These are phyloP conservation scores for Aspergillus conjunctus DNA, from an alignment of 495 filamentous ascomycete genomes.

Conservation along the genomic window DNA sequence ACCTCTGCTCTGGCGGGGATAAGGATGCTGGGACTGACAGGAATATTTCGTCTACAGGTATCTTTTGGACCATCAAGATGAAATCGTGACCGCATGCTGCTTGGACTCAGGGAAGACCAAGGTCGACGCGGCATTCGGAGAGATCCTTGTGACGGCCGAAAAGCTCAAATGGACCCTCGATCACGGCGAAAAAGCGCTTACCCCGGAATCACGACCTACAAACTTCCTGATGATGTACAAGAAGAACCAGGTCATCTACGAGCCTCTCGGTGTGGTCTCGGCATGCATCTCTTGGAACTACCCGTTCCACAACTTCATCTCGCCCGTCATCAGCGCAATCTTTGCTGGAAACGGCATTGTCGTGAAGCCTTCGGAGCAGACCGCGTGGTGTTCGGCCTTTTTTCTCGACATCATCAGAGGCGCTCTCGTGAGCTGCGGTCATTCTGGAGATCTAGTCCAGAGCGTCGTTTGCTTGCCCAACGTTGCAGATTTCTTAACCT, in stretches of 20 bases:
- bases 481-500: slow-evolving; percentile 79
- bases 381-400: slow-evolving; percentile 84
- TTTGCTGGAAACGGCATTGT: slow-evolving; percentile 93
- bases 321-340: slow-evolving; percentile 84
- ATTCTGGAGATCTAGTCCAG: slow-evolving; percentile 82
- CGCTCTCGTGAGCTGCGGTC: slow-evolving; percentile 80
- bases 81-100: slow-evolving; percentile 82
- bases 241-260: slow-evolving; percentile 85
- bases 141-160: slow-evolving; percentile 90
- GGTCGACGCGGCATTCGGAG: slow-evolving; percentile 88
- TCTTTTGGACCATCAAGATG: slow-evolving; percentile 86
- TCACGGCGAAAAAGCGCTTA: slow-evolving; percentile 84
- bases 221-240: slow-evolving; percentile 97
- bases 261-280: slow-evolving; percentile 89
- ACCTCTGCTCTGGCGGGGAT: background rate
- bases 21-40: slow-evolving; percentile 4
- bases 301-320: slow-evolving; percentile 92
- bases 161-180: slow-evolving; percentile 93
- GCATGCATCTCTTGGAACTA: slow-evolving; percentile 97
- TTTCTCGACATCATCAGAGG: slow-evolving; percentile 76
- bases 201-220: slow-evolving; percentile 68
- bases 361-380: slow-evolving; percentile 90
- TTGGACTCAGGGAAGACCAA: slow-evolving; percentile 97
- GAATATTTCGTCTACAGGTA: slow-evolving; percentile 45
- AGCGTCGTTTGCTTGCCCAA: slow-evolving; percentile 83